These are phyloP conservation scores for Sporothrix schenckii DNA, from an alignment of 2,329 filamentous ascomycete species.

Conservation along the genomic window DNA sequence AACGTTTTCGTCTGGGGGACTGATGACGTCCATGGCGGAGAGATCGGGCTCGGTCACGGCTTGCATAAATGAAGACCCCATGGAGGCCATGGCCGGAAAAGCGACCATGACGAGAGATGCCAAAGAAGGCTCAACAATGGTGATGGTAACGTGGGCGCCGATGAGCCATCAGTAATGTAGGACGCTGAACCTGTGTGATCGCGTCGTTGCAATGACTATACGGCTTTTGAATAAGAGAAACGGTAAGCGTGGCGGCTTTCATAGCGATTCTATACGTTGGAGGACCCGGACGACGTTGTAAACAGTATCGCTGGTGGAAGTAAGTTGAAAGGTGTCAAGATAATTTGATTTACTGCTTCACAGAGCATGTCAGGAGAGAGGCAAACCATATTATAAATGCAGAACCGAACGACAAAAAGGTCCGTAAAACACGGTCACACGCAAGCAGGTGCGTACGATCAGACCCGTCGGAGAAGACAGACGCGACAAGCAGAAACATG, in stretches of 20 bases:
- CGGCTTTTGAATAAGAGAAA: neutral
- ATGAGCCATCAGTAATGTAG: neutral
- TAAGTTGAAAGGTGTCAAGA: constrained; percentile 8
- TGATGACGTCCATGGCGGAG: neutral
- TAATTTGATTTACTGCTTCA: neutral
- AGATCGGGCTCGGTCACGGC: neutral
- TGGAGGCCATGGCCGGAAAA: constrained; percentile 11
- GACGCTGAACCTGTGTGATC: too few species aligned
- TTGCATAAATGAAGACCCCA: neutral
- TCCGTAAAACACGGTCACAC: neutral
- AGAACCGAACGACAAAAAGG: constrained; percentile 4
- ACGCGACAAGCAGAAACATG: constrained; percentile 23
- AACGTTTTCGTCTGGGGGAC: constrained; percentile 44
- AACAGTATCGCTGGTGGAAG: too few species aligned
- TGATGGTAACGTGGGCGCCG: neutral
- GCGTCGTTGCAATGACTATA: neutral
- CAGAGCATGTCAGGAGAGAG: constrained; percentile 9
- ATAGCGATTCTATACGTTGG: neutral
- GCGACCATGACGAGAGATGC: neutral
- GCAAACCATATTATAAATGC: constrained; percentile 15
- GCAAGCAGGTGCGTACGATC: neutral
- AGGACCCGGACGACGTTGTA: neutral
- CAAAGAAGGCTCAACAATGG: too few species aligned
- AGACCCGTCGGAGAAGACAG: constrained; percentile 9
- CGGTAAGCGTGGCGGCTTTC: neutral